Evolutionary conservation across 225 moss, liverwort and hornwort genomes (phyloP).

Genomic region (Polytrichum formosum): DNA sequence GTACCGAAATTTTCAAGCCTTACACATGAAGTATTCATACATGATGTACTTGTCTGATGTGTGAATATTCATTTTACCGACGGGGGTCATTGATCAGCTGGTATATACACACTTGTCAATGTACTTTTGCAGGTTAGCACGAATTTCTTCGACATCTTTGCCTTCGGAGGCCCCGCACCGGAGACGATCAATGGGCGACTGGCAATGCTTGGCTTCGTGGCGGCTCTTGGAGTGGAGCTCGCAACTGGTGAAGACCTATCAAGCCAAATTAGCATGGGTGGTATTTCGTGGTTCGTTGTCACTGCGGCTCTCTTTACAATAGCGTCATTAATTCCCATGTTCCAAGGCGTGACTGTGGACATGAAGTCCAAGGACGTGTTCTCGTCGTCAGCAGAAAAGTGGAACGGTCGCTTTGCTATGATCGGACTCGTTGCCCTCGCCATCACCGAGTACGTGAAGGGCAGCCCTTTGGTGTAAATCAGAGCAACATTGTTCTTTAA

Average conservation of each 20-base stretch:
- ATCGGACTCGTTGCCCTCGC: constrained; percentile 46
- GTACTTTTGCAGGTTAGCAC: constrained; percentile 34
- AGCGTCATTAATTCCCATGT: constrained; percentile 57
- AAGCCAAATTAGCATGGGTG: constrained; percentile 49
- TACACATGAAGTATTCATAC: background rate
- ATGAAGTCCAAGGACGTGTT: constrained; percentile 48
- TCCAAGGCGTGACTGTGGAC: constrained; percentile 47
- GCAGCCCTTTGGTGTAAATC: constrained; percentile 22
- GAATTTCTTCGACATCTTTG: constrained; percentile 45
- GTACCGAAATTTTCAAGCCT: background rate
- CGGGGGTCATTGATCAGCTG: background rate
- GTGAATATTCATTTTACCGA: background rate
- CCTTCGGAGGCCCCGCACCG: constrained; percentile 47
- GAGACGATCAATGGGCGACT: constrained; percentile 58
- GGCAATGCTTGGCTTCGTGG: constrained; percentile 53
- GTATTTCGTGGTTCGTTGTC: constrained; percentile 36
- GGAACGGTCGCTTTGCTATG: constrained; percentile 56
- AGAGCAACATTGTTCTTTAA: too few relatives aligned
- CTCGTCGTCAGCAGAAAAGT: constrained; percentile 53
- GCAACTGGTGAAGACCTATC: constrained; percentile 39
- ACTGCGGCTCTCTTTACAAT: constrained; percentile 38
- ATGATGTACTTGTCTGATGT: too few relatives aligned
- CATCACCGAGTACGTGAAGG: constrained; percentile 57
- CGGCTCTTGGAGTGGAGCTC: constrained; percentile 45
- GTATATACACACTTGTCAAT: background rate